Conservation (phyloP, 2,329 filamentous ascomycete species). For the Teratosphaeria epicoccoides region DNA sequence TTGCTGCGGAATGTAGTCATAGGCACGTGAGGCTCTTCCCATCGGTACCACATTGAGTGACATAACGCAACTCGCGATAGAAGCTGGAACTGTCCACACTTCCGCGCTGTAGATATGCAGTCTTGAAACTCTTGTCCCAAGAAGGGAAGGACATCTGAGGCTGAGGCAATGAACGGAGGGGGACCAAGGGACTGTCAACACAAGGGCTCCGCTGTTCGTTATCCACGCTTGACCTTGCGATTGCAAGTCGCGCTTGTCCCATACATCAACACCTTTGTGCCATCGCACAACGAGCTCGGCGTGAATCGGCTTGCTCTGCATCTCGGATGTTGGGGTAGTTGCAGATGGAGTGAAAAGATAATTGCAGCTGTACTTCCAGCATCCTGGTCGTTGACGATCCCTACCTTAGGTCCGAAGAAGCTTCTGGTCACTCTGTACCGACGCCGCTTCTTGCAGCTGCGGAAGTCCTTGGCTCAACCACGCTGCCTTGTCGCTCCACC, state of each 20-base stretch:
- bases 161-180: background rate
- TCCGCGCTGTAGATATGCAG: background rate
- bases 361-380: background rate
- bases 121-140: background rate
- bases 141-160: background rate
- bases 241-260: no score
- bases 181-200: no score
- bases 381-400: background rate
- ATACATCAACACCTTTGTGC: no score
- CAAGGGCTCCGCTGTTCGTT: no score
- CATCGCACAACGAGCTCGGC: background rate
- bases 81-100: no score
- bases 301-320: background rate
- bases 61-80: no score
- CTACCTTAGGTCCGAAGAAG: background rate
- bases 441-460: background rate
- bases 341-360: no score
- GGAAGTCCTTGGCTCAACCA: background rate
- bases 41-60: no score
- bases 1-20: background rate
- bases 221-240: background rate
- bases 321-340: background rate
- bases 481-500: background rate
- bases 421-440: background rate
- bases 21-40: background rate